Base-by-base conservation (phyloP, 2,329 filamentous ascomycete species). In the Fusarium subtropicale region DNA sequence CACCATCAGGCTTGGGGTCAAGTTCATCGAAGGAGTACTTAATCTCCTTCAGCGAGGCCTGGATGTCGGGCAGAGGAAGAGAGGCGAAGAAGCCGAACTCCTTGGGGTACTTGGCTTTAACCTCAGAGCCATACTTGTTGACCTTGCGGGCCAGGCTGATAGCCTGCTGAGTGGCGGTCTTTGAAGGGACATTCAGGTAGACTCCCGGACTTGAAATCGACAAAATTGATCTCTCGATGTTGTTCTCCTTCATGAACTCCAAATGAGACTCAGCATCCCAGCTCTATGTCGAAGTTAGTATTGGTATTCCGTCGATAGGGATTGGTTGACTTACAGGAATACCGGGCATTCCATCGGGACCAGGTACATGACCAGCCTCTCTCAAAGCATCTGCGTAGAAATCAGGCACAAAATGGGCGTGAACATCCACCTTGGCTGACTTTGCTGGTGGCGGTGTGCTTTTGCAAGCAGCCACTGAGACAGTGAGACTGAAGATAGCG, bases 221-320 rank as follows among this genome's bases (percentile, higher is more conserved):
- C n/a, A 64, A 33, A 4, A 64, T 50, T 0, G 60, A 64, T 15
- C 47, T 44, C 5, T 64, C 51, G 2, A 64, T 64, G 2, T 57
- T 45, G 8, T 64, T 63, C 7, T 64, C 59, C 24, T 64, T 48
- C 60, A 64, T 64, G 0, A 64, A 64, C 11, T 64, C 26, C 3
- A 64, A 20, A 26, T 64, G 60, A 39, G 60, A 64, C 11, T 64
- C 26, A 1, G 44, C 59, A 24, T 56, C 44, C 60, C 60, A 64
- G 15, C 24, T 44, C 60, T 64, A 3, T 1, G 11, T 1, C 3
- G 3, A 0, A 6, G 1, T 34, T 1, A 16, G 7, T 7, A 11
- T 16, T 1, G 3, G n/a, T n/a, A n/a, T n/a, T n/a, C n/a, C n/a
- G n/a, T n/a, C n/a, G n/a, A n/a, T n/a, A n/a, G n/a, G n/a, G n/a